Base-by-base conservation (phyloP, 352 stramenopile genomes). In the Phytophthora hibernalis region DNA sequence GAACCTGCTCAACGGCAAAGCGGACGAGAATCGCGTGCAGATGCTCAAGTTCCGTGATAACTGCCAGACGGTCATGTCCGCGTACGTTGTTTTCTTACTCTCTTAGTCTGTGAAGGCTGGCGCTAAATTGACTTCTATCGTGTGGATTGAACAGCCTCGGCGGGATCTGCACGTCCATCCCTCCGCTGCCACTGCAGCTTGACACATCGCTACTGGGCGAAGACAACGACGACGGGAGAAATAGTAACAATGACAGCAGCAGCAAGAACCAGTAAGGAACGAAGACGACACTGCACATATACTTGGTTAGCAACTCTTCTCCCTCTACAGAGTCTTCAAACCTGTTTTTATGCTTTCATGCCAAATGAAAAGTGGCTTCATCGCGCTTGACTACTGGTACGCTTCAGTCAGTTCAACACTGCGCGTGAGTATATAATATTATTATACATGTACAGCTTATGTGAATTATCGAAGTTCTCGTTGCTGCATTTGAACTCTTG, bases 1-100 rank as follows among this genome's bases (percentile, higher is more conserved):
- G 38, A 95, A 93, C 57, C 63, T 93, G 16, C 48, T 89, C 20
- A 80, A 79, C 52, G 83, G 84, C 64, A 82, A 83, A 50, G 57
- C 75, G 0, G 71, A 82, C 47, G 72, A 83, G 38, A 92, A 92
- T 49, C 42, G 59, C 18, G 52, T 69, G 24, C 71, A 85, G 28
- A 92, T 95, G 79, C 24, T 67, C 60, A 83, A 84, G 45, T 94
- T 94, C 40, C 79, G 73, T 40, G 77, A 85, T 53, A 92, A 91
- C 49, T 92, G 76, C 70, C 71, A 84, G 28, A 76, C 79, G 0
- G 70, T 92, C 16, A 58, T 88, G 22, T 76, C 66, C 26, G 72
- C 80, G 86, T 92, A 82, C 67, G 84, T 90, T 37, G 31, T 8
- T 37, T 37, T 10, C 31, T 37, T 8, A 10, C 30, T 33, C 26